These are phyloP conservation scores for Tetrapisispora namnaoensis DNA, from an alignment of 805 yeast species.

Conservation along the genomic window DNA sequence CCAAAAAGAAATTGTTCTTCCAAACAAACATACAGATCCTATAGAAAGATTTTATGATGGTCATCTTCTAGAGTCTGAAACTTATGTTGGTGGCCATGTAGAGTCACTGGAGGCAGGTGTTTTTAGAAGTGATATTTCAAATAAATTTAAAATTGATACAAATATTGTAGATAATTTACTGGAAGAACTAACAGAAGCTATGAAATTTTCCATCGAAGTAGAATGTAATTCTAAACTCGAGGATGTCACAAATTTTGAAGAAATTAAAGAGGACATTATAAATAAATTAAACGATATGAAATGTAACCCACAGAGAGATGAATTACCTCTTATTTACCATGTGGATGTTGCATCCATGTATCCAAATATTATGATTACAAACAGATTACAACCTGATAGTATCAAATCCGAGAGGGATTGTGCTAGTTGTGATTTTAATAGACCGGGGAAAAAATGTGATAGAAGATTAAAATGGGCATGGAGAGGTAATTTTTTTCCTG, in stretches of 20 bases:
- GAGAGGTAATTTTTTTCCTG: constrained; percentile 95
- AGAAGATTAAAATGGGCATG: constrained; percentile 91
- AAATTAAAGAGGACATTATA: constrained; percentile 52
- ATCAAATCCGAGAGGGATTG: constrained; percentile 93
- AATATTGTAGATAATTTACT: constrained; percentile 72
- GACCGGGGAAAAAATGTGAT: constrained; percentile 92
- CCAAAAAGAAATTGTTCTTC: constrained; percentile 62
- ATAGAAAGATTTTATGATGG: constrained; percentile 93
- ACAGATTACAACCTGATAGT: constrained; percentile 94
- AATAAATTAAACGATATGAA: constrained; percentile 48
- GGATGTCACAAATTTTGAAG: constrained; percentile 74
- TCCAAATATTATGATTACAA: constrained; percentile 96
- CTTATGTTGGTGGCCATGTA: constrained; percentile 98
- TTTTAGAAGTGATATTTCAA: constrained; percentile 77
- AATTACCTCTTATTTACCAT: constrained; percentile 84
- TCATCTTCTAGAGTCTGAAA: constrained; percentile 86
- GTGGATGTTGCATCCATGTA: constrained; percentile 99
- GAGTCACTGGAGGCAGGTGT: constrained; percentile 98
- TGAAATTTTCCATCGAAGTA: constrained; percentile 73
- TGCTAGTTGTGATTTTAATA: constrained; percentile 93
- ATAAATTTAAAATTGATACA: constrained; percentile 70
- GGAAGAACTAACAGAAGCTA: constrained; percentile 60
- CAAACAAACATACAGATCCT: constrained; percentile 91
- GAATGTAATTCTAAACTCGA: constrained; percentile 67
- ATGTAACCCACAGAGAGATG: constrained; percentile 53